A percentile compares a stretch with the other conserved stretches of the same genome.
Evolutionary conservation across 768 basidiomycete species (phyloP).

Genomic region (Amanita muscaria): DNA sequence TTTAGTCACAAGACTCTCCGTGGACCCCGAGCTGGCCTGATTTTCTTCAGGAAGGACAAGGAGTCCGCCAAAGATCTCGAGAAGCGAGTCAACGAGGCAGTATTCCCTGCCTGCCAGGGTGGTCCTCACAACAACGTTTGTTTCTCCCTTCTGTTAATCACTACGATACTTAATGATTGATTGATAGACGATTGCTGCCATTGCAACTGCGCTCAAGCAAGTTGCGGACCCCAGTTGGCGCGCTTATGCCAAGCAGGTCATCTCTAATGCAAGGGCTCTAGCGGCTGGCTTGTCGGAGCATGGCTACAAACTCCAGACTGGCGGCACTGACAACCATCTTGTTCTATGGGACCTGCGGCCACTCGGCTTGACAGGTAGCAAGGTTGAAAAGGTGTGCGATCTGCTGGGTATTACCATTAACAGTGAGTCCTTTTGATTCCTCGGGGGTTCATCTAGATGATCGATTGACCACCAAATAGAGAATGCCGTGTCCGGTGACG

Average conservation of each 20-base stretch:
- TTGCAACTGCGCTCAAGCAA: slow-evolving; percentile 90
- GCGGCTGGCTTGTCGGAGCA: slow-evolving; percentile 60
- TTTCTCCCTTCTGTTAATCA: neutral
- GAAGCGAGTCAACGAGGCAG: slow-evolving; percentile 95
- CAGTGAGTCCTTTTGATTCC: slow-evolving; percentile 42
- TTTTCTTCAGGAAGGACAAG: slow-evolving; percentile 96
- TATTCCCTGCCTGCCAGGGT: slow-evolving; percentile 99
- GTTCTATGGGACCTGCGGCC: slow-evolving; percentile 97
- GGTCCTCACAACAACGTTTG: slow-evolving; percentile 96
- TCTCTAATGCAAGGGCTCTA: slow-evolving; percentile 77
- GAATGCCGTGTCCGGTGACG: slow-evolving; percentile 96
- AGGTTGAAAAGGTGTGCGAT: slow-evolving; percentile 98
- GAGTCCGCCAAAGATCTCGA: slow-evolving; percentile 79
- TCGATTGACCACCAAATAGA: slow-evolving; percentile 36
- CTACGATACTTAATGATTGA: neutral
- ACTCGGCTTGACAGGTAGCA: slow-evolving; percentile 91
- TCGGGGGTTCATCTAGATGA: neutral
- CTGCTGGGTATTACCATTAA: slow-evolving; percentile 95
- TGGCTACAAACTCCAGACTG: slow-evolving; percentile 95
- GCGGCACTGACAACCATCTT: slow-evolving; percentile 95
- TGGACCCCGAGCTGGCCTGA: slow-evolving; percentile 93
- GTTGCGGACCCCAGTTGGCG: slow-evolving; percentile 86
- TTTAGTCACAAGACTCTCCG: slow-evolving; percentile 94
- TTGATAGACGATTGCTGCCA: slow-evolving; percentile 79
- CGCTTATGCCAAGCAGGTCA: slow-evolving; percentile 90